A percentile compares a stretch with the other conserved stretches of the same genome.
phyloP scores from a whole-genome alignment of 352 stramenopile species.

The Pythium aphanidermatum region DNA sequence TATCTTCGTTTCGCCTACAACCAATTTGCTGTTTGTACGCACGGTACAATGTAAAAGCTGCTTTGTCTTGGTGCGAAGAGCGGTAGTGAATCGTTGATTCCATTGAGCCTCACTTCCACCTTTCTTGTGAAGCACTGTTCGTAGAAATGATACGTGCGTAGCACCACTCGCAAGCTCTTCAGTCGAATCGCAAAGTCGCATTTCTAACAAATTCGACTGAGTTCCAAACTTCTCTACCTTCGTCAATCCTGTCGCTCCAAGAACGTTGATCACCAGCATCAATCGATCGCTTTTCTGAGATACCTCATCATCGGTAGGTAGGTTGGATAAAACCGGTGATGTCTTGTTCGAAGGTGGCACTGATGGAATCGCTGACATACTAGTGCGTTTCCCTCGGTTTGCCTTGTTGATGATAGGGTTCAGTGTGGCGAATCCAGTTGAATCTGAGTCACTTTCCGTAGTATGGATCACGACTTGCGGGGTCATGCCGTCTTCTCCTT shows the following conservation, averaged over 20 bases:
- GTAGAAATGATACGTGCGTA: conserved; percentile 27
- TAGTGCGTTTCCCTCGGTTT: conserved; percentile 10
- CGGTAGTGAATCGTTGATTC: conserved; percentile 72
- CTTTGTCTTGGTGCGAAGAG: conserved; percentile 40
- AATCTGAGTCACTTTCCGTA: conserved; percentile 54
- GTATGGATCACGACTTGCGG: conserved; percentile 75
- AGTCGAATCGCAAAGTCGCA: conserved; percentile 29
- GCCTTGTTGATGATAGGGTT: conserved; percentile 49
- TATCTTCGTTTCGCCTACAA: conserved; percentile 57
- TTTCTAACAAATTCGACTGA: conserved; percentile 64
- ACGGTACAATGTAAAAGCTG: conserved; percentile 50
- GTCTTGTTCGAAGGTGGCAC: not conserved
- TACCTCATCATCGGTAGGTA: conserved; percentile 25
- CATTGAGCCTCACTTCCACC: conserved; percentile 74
- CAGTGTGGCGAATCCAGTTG: conserved; percentile 48
- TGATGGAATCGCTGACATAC: conserved; percentile 15
- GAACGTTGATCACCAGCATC: conserved; percentile 48
- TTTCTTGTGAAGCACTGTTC: conserved; percentile 72
- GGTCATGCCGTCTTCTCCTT: conserved; percentile 19
- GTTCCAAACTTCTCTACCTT: conserved; percentile 78
- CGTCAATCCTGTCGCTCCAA: conserved; percentile 43
- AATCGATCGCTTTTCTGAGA: conserved; percentile 18
- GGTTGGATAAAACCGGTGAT: conserved; percentile 35
- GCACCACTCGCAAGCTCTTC: conserved; percentile 6
- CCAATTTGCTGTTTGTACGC: conserved; percentile 56